Base-by-base conservation (phyloP, 176 grass and related monocot species). In the Paspalum notatum region DNA sequence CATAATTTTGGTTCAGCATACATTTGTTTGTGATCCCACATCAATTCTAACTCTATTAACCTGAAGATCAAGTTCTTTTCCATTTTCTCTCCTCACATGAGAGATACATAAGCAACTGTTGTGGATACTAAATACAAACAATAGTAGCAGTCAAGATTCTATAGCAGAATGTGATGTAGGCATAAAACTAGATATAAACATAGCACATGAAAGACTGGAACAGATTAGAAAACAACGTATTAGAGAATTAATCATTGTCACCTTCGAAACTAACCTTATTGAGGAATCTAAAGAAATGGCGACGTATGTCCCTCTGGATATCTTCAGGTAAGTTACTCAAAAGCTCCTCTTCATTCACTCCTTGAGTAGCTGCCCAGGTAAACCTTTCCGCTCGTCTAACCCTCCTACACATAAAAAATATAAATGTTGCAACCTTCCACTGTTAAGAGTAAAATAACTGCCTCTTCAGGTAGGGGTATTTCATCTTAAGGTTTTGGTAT, bases 341-440 rank as follows among this genome's bases (percentile, higher is more conserved):
- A 73, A 98, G 85, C 59, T 98, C 78, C 65, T 95, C 92, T 89
- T 98, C 96, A 65, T 98, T 91, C 73, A 93, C 90, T 61, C 96
- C 96, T 83, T 84, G 96, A 64, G 96, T 98, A 61, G 96, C 96
- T 57, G 90, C 96, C 96, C 96, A 95, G 79, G 73, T 95, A 85
- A 95, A 95, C 83, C 96, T 92, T 85, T 98, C 96, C 59, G 96
- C 92, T 32, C 80, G 90, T 69, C 86, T 93, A 62, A 98, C 88
- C 84, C 87, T 88, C 90, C 96, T 98, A 74, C 20, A 93, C 32
- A 88, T 62, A 77, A 80, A 12, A 71, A 20, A 5, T 71, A 16
- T 21, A 83, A 11, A 0, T 48, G 22, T 13, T 48, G 41, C 38
- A 12, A 80, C 80, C 60, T 80, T 90, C 60, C 42, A 63, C 32